phyloP scores from a whole-genome alignment of 164 flowering plant species.

The Dillenia suffruticosa region DNA sequence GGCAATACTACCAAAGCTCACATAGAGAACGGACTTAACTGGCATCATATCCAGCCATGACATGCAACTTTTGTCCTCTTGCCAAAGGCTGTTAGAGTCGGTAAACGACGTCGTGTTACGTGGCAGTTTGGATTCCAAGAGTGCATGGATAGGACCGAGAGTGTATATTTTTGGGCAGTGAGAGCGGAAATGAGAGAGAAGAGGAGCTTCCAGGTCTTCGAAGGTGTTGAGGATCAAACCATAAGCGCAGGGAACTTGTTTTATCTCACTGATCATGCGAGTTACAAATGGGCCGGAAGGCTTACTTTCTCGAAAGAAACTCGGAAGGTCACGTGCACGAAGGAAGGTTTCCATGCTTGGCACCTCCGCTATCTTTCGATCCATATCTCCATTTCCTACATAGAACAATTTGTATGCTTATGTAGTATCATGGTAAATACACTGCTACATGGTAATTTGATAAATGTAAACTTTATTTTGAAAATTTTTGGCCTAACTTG shows the following conservation, averaged over 20 bases:
- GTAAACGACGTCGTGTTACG: not conserved
- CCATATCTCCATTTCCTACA: constrained; percentile 35
- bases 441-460: too few species aligned
- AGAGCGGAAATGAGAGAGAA: constrained; percentile 18
- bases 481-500: too few species aligned
- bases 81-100: constrained; percentile 13
- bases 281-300: not conserved
- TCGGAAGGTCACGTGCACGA: constrained; percentile 42
- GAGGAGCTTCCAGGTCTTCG: constrained; percentile 35
- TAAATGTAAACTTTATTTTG: too few species aligned
- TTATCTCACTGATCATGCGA: not conserved
- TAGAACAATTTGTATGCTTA: too few species aligned
- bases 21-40: constrained; percentile 16
- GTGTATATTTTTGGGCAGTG: constrained; percentile 26
- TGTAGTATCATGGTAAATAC: too few species aligned
- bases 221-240: constrained; percentile 40
- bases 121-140: constrained; percentile 3
- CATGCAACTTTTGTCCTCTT: constrained; percentile 12
- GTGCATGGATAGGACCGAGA: constrained; percentile 46
- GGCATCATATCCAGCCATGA: constrained; percentile 12
- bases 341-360: constrained; percentile 37
- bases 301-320: constrained; percentile 18
- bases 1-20: constrained; percentile 18
- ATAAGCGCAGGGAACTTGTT: constrained; percentile 6
- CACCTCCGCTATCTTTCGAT: constrained; percentile 14